phyloP scores from a whole-genome alignment of 768 basidiomycete species.

The Postia placenta region DNA sequence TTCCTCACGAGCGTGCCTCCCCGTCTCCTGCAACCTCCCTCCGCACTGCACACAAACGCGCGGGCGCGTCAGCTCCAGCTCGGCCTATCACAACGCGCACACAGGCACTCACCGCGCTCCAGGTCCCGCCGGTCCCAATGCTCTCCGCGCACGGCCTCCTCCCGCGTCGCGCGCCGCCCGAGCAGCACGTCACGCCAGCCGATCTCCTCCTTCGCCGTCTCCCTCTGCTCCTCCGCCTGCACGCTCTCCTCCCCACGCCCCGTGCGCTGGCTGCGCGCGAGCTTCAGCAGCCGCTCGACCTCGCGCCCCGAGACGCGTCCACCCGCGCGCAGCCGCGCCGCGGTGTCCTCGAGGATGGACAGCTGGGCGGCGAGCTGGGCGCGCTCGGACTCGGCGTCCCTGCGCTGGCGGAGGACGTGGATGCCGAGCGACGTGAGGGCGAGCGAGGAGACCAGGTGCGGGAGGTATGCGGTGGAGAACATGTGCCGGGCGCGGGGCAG shows the following conservation, averaged over 20 bases:
- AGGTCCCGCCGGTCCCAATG: conserved; percentile 21
- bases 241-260: neutral
- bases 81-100: neutral
- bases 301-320: conserved; percentile 43
- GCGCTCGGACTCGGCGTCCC: conserved; percentile 44
- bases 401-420: conserved; percentile 54
- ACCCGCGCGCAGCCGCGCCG: conserved; percentile 43
- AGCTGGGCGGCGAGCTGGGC: conserved; percentile 50
- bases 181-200: conserved; percentile 26
- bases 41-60: conserved; percentile 4
- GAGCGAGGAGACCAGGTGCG: conserved; percentile 59
- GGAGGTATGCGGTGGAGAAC: conserved; percentile 36
- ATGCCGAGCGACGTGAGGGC: conserved; percentile 64
- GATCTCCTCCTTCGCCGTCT: conserved; percentile 11
- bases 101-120: conserved; percentile 20
- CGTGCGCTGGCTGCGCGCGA: conserved; percentile 33
- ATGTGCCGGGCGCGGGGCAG: neutral
- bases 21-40: conserved; percentile 5
- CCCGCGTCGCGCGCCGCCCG: conserved; percentile 14
- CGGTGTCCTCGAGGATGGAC: conserved; percentile 57
- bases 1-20: too few relatives aligned
- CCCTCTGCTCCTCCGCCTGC: neutral
- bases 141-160: conserved; percentile 13
- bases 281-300: conserved; percentile 45
- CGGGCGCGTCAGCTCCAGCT: neutral